A percentile compares a stretch with the other conserved stretches of the same genome.
Conservation (phyloP, 345 rosid species). For the Leavenworthia alabamica region DNA sequence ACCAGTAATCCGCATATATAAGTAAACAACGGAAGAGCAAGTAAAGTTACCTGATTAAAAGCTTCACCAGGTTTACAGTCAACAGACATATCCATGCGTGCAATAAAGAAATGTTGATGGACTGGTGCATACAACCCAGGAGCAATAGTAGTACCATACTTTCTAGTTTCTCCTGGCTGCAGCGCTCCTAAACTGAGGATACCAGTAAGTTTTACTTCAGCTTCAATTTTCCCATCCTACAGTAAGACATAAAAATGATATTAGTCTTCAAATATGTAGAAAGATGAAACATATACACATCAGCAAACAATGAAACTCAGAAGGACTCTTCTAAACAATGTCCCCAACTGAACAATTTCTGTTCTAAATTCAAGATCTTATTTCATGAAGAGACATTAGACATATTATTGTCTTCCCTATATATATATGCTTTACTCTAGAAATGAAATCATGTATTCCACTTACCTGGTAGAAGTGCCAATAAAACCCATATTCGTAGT, state of each 20-base stretch:
- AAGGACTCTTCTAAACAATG: slow-evolving; percentile 5
- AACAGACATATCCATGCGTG: slow-evolving; percentile 91
- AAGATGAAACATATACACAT: not conserved
- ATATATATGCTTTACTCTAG: not conserved
- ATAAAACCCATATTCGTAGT: slow-evolving; percentile 85
- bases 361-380: not conserved
- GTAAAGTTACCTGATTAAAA: slow-evolving; percentile 57
- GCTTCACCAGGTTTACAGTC: slow-evolving; percentile 92
- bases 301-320: not conserved
- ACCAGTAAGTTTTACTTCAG: slow-evolving; percentile 88
- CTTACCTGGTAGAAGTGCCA: slow-evolving; percentile 95
- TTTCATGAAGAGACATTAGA: not conserved
- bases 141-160: slow-evolving; percentile 85
- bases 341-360: not conserved
- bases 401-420: not conserved
- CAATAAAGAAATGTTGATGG: slow-evolving; percentile 88
- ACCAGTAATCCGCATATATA: not conserved
- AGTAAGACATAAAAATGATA: slow-evolving; percentile 11
- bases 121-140: slow-evolving; percentile 90
- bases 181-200: slow-evolving; percentile 89
- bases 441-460: slow-evolving; percentile 9
- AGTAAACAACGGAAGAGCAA: not conserved
- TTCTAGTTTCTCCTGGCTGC: slow-evolving; percentile 81
- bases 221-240: slow-evolving; percentile 93
- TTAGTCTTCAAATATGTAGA: not conserved